phyloP scores from a whole-genome alignment of 1,284 basidiomycete genomes.

The Moniliella sp. region DNA sequence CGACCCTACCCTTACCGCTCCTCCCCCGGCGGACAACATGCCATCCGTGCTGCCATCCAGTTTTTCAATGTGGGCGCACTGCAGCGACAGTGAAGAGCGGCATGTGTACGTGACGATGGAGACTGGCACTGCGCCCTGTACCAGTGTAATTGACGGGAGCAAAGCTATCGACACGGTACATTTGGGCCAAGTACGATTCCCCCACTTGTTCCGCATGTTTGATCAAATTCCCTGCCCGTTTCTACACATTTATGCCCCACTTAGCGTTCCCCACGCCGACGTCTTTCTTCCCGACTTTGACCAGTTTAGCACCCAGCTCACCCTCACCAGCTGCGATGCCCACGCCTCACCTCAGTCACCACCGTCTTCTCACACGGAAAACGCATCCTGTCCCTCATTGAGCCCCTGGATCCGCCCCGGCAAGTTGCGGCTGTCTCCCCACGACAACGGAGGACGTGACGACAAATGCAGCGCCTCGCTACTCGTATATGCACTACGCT shows the following conservation, averaged over 20 bases:
- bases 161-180: conserved; percentile 15
- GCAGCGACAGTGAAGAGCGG: conserved; percentile 18
- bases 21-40: too few relatives aligned
- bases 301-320: conserved; percentile 25
- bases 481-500: conserved; percentile 26
- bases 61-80: conserved; percentile 30
- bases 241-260: conserved; percentile 33
- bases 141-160: too few relatives aligned
- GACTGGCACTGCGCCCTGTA: too few relatives aligned
- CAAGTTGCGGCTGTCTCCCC: conserved; percentile 11
- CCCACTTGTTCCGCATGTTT: conserved; percentile 30
- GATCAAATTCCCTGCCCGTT: conserved; percentile 34
- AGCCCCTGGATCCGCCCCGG: conserved; percentile 23
- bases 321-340: conserved; percentile 20
- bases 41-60: conserved; percentile 23
- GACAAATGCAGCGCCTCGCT: background rate
- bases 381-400: conserved; percentile 26
- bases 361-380: conserved; percentile 34
- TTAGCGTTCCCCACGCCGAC: conserved; percentile 29
- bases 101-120: too few relatives aligned
- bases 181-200: conserved; percentile 25
- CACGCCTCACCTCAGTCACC: conserved; percentile 25
- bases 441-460: conserved; percentile 1
- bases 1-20: too few relatives aligned
- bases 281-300: conserved; percentile 18